These are phyloP conservation scores for Vitis labrusca DNA, from an alignment of 164 flowering plant species.

Conservation along the genomic window DNA sequence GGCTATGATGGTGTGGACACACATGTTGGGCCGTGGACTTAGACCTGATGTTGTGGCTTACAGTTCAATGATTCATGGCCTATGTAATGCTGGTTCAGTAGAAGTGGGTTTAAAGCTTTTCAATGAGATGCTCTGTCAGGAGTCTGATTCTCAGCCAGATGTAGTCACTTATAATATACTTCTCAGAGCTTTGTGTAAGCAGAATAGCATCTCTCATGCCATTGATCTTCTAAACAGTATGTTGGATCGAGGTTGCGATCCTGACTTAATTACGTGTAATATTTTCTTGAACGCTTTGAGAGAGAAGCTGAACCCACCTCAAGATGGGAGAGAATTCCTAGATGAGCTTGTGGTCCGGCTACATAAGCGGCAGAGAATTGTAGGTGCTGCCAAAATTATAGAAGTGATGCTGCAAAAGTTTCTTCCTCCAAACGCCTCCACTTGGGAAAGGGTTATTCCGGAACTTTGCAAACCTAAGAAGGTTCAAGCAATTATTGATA, in stretches of 20 bases:
- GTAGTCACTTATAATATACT: conserved; percentile 77
- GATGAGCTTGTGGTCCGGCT: conserved; percentile 74
- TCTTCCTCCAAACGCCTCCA: conserved; percentile 57
- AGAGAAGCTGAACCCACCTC: conserved; percentile 54
- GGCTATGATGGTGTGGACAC: conserved; percentile 72
- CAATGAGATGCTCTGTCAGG: conserved; percentile 73
- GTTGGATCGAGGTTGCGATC: conserved; percentile 79
- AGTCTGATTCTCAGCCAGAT: conserved; percentile 59
- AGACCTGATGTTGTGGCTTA: conserved; percentile 78
- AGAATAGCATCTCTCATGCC: conserved; percentile 49
- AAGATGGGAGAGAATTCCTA: conserved; percentile 66
- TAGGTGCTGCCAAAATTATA: conserved; percentile 58
- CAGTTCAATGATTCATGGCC: conserved; percentile 78
- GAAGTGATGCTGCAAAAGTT: conserved; percentile 78
- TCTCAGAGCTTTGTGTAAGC: conserved; percentile 61
- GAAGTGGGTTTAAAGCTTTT: conserved; percentile 67
- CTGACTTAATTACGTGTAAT: conserved; percentile 68
- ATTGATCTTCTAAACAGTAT: conserved; percentile 63
- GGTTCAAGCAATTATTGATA: conserved; percentile 46
- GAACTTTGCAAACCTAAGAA: conserved; percentile 60
- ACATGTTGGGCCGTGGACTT: conserved; percentile 63
- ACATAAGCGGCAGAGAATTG: conserved; percentile 42
- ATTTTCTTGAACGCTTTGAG: conserved; percentile 56
- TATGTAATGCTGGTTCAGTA: conserved; percentile 61
- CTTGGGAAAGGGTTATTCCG: conserved; percentile 59